Percentiles rank a stretch among this genome's conserved stretches.
These are phyloP conservation scores for Cercospora nicotianae DNA, from an alignment of 2,329 filamentous ascomycete species.

Conservation along the genomic window DNA sequence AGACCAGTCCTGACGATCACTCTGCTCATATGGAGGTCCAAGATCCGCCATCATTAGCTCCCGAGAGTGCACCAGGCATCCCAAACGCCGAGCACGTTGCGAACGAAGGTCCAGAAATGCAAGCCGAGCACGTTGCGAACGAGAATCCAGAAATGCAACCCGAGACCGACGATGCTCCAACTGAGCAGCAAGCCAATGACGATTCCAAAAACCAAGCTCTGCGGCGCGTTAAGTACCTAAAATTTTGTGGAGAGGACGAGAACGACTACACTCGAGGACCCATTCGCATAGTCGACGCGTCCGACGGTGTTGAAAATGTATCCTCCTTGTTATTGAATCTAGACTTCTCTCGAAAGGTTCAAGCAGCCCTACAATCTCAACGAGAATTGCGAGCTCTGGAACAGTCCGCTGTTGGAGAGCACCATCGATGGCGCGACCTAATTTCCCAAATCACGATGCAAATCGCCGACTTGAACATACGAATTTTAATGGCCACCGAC, in stretches of 20 bases:
- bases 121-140: background rate
- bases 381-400: background rate
- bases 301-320: background rate
- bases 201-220: background rate
- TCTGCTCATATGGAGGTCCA: background rate
- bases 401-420: background rate
- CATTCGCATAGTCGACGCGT: background rate
- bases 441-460: background rate
- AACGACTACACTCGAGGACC: background rate
- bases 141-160: background rate
- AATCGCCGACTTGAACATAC: background rate
- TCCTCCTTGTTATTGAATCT: background rate
- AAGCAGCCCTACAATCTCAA: background rate
- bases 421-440: background rate
- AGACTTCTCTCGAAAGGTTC: background rate
- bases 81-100: background rate
- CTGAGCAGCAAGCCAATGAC: background rate
- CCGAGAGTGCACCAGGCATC: background rate
- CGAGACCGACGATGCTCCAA: background rate
- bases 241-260: background rate
- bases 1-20: background rate
- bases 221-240: background rate
- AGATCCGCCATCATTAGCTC: background rate
- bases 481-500: background rate
- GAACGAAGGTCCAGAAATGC: background rate